phyloP scores from a whole-genome alignment of 257 asterid genomes.

The Osmanthus fragrans region DNA sequence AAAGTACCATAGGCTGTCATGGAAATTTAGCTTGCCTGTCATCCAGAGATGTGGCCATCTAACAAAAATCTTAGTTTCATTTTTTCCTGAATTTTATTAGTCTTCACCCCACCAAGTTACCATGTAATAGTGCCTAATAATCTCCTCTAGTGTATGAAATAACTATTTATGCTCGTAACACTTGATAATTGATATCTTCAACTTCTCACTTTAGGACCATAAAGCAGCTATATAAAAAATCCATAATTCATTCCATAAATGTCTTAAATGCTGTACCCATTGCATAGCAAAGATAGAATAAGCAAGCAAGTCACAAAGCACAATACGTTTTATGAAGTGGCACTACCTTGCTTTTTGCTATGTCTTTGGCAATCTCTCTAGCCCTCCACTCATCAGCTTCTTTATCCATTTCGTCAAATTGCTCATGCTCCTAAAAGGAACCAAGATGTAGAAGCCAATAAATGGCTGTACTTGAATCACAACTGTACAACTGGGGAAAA shows the following conservation, averaged over 20 bases:
- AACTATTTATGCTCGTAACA: not conserved
- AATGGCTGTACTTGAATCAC: conserved; percentile 1
- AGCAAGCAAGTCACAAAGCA: not conserved
- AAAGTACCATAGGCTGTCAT: not conserved
- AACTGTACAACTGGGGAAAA: conserved; percentile 1
- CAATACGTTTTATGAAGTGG: not conserved
- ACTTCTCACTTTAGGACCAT: conserved; percentile 4
- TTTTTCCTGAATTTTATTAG: not conserved
- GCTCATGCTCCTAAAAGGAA: conserved; percentile 60
- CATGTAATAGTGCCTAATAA: not conserved
- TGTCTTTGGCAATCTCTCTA: conserved; percentile 79
- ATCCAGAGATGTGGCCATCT: not conserved
- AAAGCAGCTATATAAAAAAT: not conserved
- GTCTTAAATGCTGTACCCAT: not conserved
- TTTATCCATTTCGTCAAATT: conserved; percentile 62
- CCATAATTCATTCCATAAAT: conserved; percentile 12
- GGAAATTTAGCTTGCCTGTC: not conserved
- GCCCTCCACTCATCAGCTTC: conserved; percentile 98
- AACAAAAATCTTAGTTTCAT: not conserved
- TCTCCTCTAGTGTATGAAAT: not conserved
- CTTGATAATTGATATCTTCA: not conserved
- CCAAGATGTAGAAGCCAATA: conserved; percentile 4
- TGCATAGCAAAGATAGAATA: conserved; percentile 1
- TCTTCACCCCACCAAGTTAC: not conserved
- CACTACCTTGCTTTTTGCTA: conserved; percentile 76